Evolutionary conservation across 495 filamentous ascomycete genomes (phyloP).

Genomic region (Chaetomium cochliodes): DNA sequence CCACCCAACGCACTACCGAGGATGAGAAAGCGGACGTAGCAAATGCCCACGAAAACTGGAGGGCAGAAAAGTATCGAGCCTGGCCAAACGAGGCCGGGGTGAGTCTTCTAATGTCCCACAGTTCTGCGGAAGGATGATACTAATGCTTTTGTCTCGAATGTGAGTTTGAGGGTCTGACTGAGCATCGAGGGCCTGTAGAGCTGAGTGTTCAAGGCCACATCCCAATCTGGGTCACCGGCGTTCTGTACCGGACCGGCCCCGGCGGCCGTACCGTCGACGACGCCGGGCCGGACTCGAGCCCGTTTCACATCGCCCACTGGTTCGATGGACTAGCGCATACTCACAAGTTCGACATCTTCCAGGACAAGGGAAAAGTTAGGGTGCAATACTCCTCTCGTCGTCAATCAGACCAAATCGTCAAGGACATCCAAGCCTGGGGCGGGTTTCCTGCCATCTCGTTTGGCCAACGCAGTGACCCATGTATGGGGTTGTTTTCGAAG

Average conservation of each 20-base stretch:
- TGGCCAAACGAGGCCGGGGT: too few species aligned
- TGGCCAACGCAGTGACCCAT: slow-evolving; percentile 65
- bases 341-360: slow-evolving; percentile 67
- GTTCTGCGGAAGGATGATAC: too few species aligned
- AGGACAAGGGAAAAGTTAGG: slow-evolving; percentile 32
- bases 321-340: slow-evolving; percentile 77
- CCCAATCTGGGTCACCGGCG: slow-evolving; percentile 52
- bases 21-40: too few species aligned
- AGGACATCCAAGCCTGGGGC: slow-evolving; percentile 56
- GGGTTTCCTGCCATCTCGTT: slow-evolving; percentile 51
- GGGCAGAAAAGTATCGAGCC: too few species aligned
- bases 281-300: slow-evolving; percentile 54
- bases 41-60: too few species aligned
- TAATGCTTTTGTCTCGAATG: too few species aligned
- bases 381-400: slow-evolving; percentile 74
- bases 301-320: slow-evolving; percentile 65
- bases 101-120: too few species aligned
- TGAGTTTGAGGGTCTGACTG: slow-evolving; percentile 51
- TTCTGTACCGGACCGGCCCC: slow-evolving; percentile 71
- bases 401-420: slow-evolving; percentile 56
- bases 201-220: slow-evolving; percentile 44
- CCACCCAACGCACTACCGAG: too few species aligned
- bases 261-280: slow-evolving; percentile 58
- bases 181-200: slow-evolving; percentile 46
- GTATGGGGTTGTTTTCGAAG: slow-evolving; percentile 65